Percentiles rank a stretch among this genome's conserved stretches.
phyloP scores from a whole-genome alignment of 1,139 yeast genomes.

The Pneumocystis carinii region DNA sequence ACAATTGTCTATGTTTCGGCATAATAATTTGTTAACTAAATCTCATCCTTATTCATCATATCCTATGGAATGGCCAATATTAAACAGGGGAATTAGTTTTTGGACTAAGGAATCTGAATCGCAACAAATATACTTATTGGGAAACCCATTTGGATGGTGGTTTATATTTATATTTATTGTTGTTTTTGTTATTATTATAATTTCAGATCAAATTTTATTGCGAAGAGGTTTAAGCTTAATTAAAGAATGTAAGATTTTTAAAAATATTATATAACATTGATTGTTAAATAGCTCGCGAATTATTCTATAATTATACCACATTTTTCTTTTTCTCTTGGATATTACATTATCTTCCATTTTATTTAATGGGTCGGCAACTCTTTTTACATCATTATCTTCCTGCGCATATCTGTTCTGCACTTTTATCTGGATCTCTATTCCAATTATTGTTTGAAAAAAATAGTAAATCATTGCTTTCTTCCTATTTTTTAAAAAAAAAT shows the following conservation, averaged over 20 bases:
- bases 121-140: constrained; percentile 75
- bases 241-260: constrained; percentile 35
- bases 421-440: constrained; percentile 65
- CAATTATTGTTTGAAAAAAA: constrained; percentile 34
- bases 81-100: constrained; percentile 83
- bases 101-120: constrained; percentile 64
- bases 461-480: not conserved
- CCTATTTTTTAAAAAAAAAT: not conserved
- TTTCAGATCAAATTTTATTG: constrained; percentile 64
- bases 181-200: constrained; percentile 43
- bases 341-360: constrained; percentile 81
- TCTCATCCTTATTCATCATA: constrained; percentile 94
- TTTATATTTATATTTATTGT: constrained; percentile 56
- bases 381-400: constrained; percentile 93
- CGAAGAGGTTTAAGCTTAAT: constrained; percentile 41
- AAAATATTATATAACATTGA: not conserved
- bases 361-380: constrained; percentile 81
- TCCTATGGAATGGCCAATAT: constrained; percentile 90
- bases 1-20: constrained; percentile 78
- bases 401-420: constrained; percentile 80
- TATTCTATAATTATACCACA: constrained; percentile 66
- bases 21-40: constrained; percentile 70
- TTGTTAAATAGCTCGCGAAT: constrained; percentile 39
- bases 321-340: constrained; percentile 81
- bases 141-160: constrained; percentile 91